phyloP scores from a whole-genome alignment of 1,284 basidiomycete species.

The Acaromyces ingoldii region DNA sequence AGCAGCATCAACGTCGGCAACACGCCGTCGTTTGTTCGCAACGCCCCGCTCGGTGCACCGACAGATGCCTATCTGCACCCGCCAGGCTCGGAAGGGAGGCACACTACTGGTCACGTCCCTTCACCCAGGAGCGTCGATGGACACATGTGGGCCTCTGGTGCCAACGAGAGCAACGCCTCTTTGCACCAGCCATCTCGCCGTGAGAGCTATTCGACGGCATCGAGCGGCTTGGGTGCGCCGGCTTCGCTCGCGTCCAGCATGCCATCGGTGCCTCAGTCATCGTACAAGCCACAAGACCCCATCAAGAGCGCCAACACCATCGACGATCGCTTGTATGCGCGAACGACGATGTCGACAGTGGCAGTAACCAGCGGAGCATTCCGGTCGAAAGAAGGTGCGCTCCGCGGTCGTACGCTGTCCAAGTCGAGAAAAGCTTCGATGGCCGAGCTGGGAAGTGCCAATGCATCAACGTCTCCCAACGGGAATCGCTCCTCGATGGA shows the following conservation, averaged over 20 bases:
- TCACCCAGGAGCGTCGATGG: too few relatives aligned
- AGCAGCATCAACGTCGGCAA: constrained; percentile 11
- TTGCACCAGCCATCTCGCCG: too few relatives aligned
- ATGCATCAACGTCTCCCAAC: too few relatives aligned
- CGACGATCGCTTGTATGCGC: constrained; percentile 37
- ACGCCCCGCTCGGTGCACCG: constrained; percentile 42
- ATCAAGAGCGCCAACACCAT: constrained; percentile 24
- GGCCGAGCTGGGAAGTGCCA: too few relatives aligned
- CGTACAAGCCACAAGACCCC: constrained; percentile 36
- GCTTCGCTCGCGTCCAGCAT: constrained; percentile 7
- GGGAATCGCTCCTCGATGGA: constrained; percentile 3
- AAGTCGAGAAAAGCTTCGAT: neutral
- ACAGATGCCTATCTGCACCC: constrained; percentile 20
- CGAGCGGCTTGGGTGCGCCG: too few relatives aligned
- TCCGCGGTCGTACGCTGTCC: neutral
- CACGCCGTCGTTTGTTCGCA: constrained; percentile 33
- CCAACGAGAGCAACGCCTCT: too few relatives aligned
- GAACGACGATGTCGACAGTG: constrained; percentile 47
- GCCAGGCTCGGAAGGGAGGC: too few relatives aligned
- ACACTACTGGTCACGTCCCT: too few relatives aligned
- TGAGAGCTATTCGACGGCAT: too few relatives aligned
- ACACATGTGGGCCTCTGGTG: too few relatives aligned
- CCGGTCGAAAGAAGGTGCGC: neutral
- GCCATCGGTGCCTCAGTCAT: constrained; percentile 12
- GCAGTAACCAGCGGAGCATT: constrained; percentile 38